Conservation (phyloP, 305 asterid species). For the Solanum hybrid region DNA sequence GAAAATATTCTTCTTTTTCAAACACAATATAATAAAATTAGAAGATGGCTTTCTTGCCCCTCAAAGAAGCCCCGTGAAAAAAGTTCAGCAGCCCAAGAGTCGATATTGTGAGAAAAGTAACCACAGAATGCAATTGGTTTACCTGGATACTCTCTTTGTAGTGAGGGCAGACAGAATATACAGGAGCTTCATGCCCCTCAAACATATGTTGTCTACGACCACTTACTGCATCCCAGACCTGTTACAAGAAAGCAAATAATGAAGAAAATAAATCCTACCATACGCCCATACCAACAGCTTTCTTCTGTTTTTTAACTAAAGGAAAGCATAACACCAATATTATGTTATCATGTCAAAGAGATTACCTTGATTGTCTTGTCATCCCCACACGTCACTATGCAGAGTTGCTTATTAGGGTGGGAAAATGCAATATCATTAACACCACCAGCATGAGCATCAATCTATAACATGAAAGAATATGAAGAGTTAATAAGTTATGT, state of each 20-base stretch:
- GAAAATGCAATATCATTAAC: slow-evolving; percentile 95
- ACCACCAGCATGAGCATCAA: slow-evolving; percentile 90
- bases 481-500: not conserved
- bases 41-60: not conserved
- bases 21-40: slow-evolving; percentile 1
- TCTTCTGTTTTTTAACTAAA: not conserved
- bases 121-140: not conserved
- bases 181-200: slow-evolving; percentile 98
- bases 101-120: not conserved
- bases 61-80: slow-evolving; percentile 4
- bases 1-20: slow-evolving; percentile 5
- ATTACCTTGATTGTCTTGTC: slow-evolving; percentile 88
- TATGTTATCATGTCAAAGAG: slow-evolving; percentile 4
- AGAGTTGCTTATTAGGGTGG: slow-evolving; percentile 90
- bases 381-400: slow-evolving; percentile 89
- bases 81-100: slow-evolving; percentile 7
- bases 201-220: slow-evolving; percentile 69
- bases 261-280: not conserved
- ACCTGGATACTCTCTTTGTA: slow-evolving; percentile 93
- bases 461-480: slow-evolving; percentile 35
- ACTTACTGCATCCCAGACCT: slow-evolving; percentile 91
- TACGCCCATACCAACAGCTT: not conserved
- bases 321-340: not conserved
- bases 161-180: slow-evolving; percentile 94
- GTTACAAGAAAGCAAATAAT: slow-evolving; percentile 9